phyloP scores from a whole-genome alignment of 495 filamentous ascomycete genomes.

The Penicillium bovifimosum region DNA sequence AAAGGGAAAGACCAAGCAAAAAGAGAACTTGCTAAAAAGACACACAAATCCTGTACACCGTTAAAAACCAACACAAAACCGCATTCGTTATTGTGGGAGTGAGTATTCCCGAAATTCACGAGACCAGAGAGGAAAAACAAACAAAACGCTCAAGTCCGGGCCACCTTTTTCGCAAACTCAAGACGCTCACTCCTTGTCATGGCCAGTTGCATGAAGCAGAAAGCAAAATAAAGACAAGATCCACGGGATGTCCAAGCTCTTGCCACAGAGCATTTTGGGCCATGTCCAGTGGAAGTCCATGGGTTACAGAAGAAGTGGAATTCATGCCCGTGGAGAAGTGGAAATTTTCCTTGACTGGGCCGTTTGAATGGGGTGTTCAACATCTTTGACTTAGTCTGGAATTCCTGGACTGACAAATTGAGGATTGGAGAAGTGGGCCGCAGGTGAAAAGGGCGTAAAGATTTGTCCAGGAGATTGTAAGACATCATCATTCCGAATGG shows the following conservation, averaged over 20 bases:
- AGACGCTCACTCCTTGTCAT: constrained; percentile 25
- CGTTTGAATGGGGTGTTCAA: constrained; percentile 8
- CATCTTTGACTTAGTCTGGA: constrained; percentile 6
- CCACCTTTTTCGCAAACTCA: constrained; percentile 29
- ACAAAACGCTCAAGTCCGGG: constrained; percentile 25
- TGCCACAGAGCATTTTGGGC: not conserved
- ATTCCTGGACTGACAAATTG: constrained; percentile 9
- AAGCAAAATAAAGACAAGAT: constrained; percentile 15
- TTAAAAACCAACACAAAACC: constrained; percentile 15
- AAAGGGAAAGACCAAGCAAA: constrained; percentile 3
- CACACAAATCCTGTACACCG: constrained; percentile 32
- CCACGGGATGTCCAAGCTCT: constrained; percentile 6
- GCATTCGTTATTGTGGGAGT: constrained; percentile 9
- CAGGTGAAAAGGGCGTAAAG: constrained; percentile 3
- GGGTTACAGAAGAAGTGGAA: constrained; percentile 8
- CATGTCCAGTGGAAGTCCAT: constrained; percentile 13
- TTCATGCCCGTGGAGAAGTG: constrained; percentile 16
- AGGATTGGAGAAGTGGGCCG: constrained; percentile 3
- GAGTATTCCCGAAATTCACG: constrained; percentile 20
- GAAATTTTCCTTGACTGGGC: constrained; percentile 5
- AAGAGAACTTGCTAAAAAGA: constrained; percentile 20
- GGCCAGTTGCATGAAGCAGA: constrained; percentile 25
- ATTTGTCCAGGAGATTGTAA: constrained; percentile 12
- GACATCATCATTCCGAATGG: constrained; percentile 23
- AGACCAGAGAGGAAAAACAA: constrained; percentile 18